Evolutionary conservation across 164 flowering plant genomes (phyloP).

Genomic region (Dillenia suffruticosa): DNA sequence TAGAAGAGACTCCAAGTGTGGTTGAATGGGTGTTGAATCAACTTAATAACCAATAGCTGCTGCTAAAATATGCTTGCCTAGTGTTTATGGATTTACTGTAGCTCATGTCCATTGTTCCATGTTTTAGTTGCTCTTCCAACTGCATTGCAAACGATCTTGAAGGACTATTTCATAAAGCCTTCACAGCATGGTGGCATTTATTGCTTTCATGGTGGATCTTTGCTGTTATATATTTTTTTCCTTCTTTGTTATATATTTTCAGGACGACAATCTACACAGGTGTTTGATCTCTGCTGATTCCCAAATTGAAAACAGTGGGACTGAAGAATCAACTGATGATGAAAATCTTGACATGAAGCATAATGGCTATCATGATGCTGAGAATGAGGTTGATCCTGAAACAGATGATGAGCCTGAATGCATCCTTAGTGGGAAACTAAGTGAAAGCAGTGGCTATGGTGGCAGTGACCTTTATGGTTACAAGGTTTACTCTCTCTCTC

Average conservation of each 20-base stretch:
- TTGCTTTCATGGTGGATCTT: no score
- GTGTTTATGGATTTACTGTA: no score
- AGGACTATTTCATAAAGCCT: no score
- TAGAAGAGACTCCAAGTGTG: no score
- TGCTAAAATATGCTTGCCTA: no score
- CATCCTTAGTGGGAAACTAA: conserved; percentile 74
- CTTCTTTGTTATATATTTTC: conserved; percentile 12
- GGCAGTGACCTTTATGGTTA: conserved; percentile 90
- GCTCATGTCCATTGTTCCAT: no score
- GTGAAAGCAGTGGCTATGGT: conserved; percentile 86
- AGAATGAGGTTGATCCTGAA: conserved; percentile 77
- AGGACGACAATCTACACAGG: conserved; percentile 81
- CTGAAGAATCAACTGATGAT: conserved; percentile 82
- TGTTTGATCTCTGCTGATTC: conserved; percentile 90
- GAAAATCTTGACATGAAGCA: conserved; percentile 61
- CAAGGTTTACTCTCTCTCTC: conserved; percentile 46
- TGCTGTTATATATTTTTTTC: not conserved
- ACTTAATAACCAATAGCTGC: no score
- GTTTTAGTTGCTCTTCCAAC: no score
- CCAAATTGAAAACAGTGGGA: conserved; percentile 71
- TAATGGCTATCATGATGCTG: conserved; percentile 86
- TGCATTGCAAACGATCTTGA: no score
- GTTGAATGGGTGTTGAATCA: no score
- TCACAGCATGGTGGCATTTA: no score
- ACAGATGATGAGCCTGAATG: conserved; percentile 76